phyloP scores from a whole-genome alignment of 116 monocot genomes.

The Phalaenopsis hybrid region DNA sequence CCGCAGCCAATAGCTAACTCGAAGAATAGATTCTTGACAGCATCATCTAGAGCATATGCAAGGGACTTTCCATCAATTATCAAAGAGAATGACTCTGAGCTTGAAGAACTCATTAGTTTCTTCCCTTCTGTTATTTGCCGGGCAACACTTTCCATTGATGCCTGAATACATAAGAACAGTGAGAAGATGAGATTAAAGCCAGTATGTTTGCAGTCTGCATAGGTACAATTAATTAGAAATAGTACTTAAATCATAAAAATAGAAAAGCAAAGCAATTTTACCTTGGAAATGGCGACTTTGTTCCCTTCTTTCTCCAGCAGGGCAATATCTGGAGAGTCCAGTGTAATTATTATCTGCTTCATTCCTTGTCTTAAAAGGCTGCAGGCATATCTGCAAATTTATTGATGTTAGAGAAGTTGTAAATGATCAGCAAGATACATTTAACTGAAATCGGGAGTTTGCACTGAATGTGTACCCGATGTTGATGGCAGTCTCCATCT shows the following conservation, averaged over 20 bases:
- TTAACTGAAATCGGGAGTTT: constrained; percentile 11
- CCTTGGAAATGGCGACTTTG: constrained; percentile 40
- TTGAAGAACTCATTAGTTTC: constrained; percentile 22
- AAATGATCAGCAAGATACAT: not conserved
- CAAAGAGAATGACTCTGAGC: constrained; percentile 44
- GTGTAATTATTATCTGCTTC: constrained; percentile 49
- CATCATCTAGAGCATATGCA: constrained; percentile 63
- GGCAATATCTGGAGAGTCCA: constrained; percentile 37
- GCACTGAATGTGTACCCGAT: constrained; percentile 43
- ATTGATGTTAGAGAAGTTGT: not conserved
- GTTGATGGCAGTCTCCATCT: constrained; percentile 93
- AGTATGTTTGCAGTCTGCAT: not conserved
- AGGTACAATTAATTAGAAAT: not conserved
- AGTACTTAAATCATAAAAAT: not conserved
- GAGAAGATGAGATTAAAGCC: not conserved
- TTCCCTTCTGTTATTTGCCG: constrained; percentile 46
- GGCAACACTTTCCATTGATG: constrained; percentile 47
- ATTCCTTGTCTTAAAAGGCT: constrained; percentile 68
- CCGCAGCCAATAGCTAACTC: constrained; percentile 50
- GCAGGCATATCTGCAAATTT: constrained; percentile 54
- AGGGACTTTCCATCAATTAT: constrained; percentile 78
- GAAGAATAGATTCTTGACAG: constrained; percentile 50
- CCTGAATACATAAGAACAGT: constrained; percentile 23
- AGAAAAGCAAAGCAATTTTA: constrained; percentile 1
- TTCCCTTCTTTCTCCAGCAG: constrained; percentile 42